phyloP scores from a whole-genome alignment of 2,329 filamentous ascomycete genomes.

The Penicillium psychrosexuale region DNA sequence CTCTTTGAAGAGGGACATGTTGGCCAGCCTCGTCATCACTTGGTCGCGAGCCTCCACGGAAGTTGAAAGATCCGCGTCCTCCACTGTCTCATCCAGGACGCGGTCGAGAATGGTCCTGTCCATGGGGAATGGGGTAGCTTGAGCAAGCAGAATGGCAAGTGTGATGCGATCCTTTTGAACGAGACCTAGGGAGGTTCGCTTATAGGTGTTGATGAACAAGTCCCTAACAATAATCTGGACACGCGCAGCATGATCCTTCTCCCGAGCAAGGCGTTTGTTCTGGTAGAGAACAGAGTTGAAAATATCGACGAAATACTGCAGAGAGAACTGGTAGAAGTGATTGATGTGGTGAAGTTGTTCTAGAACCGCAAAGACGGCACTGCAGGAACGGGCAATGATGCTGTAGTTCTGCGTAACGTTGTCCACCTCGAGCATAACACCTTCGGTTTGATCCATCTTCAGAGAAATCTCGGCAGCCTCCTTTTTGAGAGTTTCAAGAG shows the following conservation, averaged over 20 bases:
- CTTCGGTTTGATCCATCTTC: constrained; percentile 96
- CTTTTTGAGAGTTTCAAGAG: constrained; percentile 94
- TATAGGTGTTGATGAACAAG: constrained; percentile 86
- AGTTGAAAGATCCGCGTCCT: constrained; percentile 75
- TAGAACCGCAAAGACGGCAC: constrained; percentile 92
- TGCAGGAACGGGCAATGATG: constrained; percentile 89
- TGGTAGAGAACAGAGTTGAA: constrained; percentile 86
- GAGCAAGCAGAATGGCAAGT: constrained; percentile 88
- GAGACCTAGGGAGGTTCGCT: constrained; percentile 86
- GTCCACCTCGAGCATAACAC: constrained; percentile 97
- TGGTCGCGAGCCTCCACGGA: constrained; percentile 62
- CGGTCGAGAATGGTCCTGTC: constrained; percentile 84
- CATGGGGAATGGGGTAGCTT: constrained; percentile 95
- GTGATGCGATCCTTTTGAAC: constrained; percentile 93
- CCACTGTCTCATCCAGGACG: constrained; percentile 73
- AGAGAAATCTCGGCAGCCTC: constrained; percentile 92
- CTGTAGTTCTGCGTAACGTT: constrained; percentile 93
- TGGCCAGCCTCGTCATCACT: constrained; percentile 65
- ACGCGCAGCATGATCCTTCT: constrained; percentile 72
- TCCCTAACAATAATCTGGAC: constrained; percentile 88
- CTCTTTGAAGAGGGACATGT: constrained; percentile 70
- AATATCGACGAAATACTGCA: constrained; percentile 97
- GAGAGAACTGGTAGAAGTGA: constrained; percentile 98
- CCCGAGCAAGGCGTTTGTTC: constrained; percentile 68
- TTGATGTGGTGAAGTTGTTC: constrained; percentile 98